Evolutionary conservation across 164 flowering plant species (phyloP), one percentile per base, ranked within the genome.

Genomic region (Nelumbo lutea): DNA sequence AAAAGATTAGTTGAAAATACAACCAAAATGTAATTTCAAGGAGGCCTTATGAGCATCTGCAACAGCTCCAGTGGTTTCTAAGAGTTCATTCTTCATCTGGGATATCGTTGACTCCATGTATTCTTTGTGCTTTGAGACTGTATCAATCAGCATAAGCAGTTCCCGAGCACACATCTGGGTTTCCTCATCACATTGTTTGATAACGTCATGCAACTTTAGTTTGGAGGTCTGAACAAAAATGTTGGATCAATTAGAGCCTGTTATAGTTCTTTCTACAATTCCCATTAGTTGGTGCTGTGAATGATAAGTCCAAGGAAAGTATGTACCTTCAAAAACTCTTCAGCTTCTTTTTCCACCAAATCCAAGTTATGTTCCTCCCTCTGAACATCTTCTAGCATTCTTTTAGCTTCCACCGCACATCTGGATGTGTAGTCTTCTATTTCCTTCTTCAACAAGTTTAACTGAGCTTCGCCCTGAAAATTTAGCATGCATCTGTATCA

Each of bases 91-190:
- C 75, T 68, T 86, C 91, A 86, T 85, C 58, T 79, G 78, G 0
- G 79, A 80, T 57, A 90, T 77, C 67, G 75, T 82, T 13, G 86
- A 79, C 50, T 79, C 83, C 77, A 77, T 67, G 60, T 74, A 59
- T 69, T 95, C 99, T 74, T 95, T 90, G 75, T 79, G 77, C 71
- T 80, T 82, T 44, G 96, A 83, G 47, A 90, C 83, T 7, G 83
- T 67, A 77, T 95, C 96, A 46, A 89, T 73, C 78, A 90, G 42
- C 4, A 74, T 67, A 62, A 89, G 80, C 59, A 89, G 87, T 68
- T 88, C 89, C 57, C 64, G 48, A 58, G 87, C 93, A 70, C 87
- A 81, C 68, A 62, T 44, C 69, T 88, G 90, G 50, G 78, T 77
- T 78, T 86, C 91, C 66, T 85, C 87, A 53, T 89, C 90, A 59